Base-by-base conservation (phyloP, 2,329 filamentous ascomycete genomes). In the Coniochaeta sp. region DNA sequence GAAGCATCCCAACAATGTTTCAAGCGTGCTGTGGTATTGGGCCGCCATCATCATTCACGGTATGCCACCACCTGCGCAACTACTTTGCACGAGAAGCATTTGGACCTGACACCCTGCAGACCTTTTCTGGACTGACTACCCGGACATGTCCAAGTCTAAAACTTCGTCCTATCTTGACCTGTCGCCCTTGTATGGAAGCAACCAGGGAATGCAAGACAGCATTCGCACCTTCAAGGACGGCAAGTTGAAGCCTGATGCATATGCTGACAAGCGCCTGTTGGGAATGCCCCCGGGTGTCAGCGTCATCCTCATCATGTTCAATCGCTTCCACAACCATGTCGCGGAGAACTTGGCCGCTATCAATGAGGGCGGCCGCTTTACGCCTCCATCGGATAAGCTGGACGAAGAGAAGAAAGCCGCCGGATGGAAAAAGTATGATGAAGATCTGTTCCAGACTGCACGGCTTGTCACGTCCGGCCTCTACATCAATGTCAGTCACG, bases 311-410 rank as follows among this genome's bases (percentile, higher is more conserved):
- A 81, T 93, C 72, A 91, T 92, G 89, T 88, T 91, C 74, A 89
- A 88, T 67, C 83, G 87, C 26, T 96, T 96, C 74, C 93, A 97
- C 74, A 97, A 98, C 74, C 82, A 95, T 64, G 85, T 92, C 0
- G 92, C 90, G 1, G 83, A 86, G 59, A 89, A 93, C 62, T 77
- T 97, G 19, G 89, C 89, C 0, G 76, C 81, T n/a, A 93, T 97
- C 73, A 96, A 97, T 67, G 93, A 97, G 67, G 84, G 85, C 52
- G 87, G 86, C 17, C 84, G 90, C 24, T 97, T 96, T 73, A 83
- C 81, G 0, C 87, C 85, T 62, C 90, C 91, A 0, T 68, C 76
- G 0, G 72, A 77, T 0, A 64, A 74, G 0, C 75, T 84, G 0
- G 67, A 76, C 0, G 78, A 78, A 1, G 83, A 88, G 47, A 77